Evolutionary conservation across 1,284 basidiomycete genomes (phyloP), one percentile per base, ranked within the genome.

Genomic region (Cutaneotrichosporon sp.): DNA sequence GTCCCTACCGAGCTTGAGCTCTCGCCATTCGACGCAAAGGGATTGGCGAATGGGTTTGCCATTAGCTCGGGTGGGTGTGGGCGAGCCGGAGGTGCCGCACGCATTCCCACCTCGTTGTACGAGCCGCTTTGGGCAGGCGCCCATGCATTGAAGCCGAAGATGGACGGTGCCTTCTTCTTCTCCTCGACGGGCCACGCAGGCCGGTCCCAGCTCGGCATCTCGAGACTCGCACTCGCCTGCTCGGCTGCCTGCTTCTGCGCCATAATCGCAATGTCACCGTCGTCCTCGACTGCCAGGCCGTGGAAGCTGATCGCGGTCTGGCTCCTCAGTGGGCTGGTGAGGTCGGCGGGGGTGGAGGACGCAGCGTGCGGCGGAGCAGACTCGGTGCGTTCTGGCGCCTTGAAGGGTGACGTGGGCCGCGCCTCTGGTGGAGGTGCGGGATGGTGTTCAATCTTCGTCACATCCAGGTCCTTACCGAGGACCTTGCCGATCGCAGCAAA

Each of bases 401-500:
- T 38, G 21, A 26, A 11, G 1, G 34, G 47, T 11, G 47, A 46
- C 18, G 63, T 55, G 49, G 55, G 49, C 8, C 56, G 40, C 5
- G 30, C 38, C 16, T 38, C 34, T 22, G 59, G 26, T 22, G 60
- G 40, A 14, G 47, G 5, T 30, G 47, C 31, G 16, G 53, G 53
- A 34, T 62, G 51, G 65, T 61, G 31, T 32, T 61, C 53, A 5
- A 76, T 61, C 26, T 67, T 71, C n/a, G 76, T 70, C 30, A 80
- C 65, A 58, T 82, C 75, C 49, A 82, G 76, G 21, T 81, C 77
- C 68, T 81, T 82, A 58, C 81, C 81, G 10, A 82, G 66, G 40
- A 75, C 80, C 46, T 72, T 65, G 9, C 78, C 79, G 56, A 82
- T 82, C 21, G 80, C 80, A 9, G 64, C 64, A 61, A 82, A 82